Evolutionary conservation across 306 rosid species (phyloP).

Genomic region (Trifolium dubium): DNA sequence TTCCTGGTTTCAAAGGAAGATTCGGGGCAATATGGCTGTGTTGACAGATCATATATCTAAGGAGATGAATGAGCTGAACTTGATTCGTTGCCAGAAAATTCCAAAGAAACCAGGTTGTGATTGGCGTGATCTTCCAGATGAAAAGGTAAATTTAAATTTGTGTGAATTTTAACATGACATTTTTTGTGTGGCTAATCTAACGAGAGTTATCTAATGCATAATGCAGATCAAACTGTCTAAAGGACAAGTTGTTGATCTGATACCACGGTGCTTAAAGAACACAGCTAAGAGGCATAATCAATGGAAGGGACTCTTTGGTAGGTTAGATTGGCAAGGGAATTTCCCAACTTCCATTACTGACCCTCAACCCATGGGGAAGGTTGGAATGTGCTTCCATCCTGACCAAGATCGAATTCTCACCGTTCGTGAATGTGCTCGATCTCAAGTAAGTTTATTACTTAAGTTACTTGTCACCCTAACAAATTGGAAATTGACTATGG

Average conservation of each 20-base stretch:
- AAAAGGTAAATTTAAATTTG: slow-evolving; percentile 61
- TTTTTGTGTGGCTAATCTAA: slow-evolving; percentile 12
- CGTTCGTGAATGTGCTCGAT: slow-evolving; percentile 94
- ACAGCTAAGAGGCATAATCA: slow-evolving; percentile 95
- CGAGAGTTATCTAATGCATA: slow-evolving; percentile 31
- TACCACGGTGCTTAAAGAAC: slow-evolving; percentile 98
- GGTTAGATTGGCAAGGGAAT: slow-evolving; percentile 97
- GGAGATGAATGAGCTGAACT: slow-evolving; percentile 89
- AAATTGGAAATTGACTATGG: neutral
- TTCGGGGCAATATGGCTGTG: slow-evolving; percentile 71
- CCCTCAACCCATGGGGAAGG: slow-evolving; percentile 99
- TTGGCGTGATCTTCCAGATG: slow-evolving; percentile 94
- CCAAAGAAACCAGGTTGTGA: slow-evolving; percentile 93
- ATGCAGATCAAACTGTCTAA: slow-evolving; percentile 67
- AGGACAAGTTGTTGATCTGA: slow-evolving; percentile 83
- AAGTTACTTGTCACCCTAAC: neutral
- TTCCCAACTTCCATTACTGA: slow-evolving; percentile 96
- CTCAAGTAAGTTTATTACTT: slow-evolving; percentile 68
- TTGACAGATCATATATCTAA: slow-evolving; percentile 88
- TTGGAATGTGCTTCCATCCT: slow-evolving; percentile 99
- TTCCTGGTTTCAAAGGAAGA: slow-evolving; percentile 92
- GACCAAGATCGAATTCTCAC: slow-evolving; percentile 92
- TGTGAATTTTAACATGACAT: neutral
- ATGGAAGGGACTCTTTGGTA: slow-evolving; percentile 95
- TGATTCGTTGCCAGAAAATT: slow-evolving; percentile 80